Evolutionary conservation across 1,284 basidiomycete species (phyloP).

Genomic region (Anthracocystis panici-leucophaei): DNA sequence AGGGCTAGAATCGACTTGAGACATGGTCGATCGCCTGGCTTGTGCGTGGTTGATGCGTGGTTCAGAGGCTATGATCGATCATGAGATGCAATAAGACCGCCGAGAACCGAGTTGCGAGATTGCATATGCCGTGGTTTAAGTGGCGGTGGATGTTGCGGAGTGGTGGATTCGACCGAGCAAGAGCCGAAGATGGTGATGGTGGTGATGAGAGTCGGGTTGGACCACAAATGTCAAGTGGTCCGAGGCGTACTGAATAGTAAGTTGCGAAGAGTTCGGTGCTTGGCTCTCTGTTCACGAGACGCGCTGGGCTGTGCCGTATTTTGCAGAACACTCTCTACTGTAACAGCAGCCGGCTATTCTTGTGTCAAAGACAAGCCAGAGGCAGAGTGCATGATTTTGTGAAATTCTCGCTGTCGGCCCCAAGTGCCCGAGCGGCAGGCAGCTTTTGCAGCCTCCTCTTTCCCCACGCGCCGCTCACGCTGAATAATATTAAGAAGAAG

Average conservation of each 20-base stretch:
- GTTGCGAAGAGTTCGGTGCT: neutral
- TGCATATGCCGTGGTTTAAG: neutral
- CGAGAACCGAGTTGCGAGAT: neutral
- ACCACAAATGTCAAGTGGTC: neutral
- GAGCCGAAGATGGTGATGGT: slow-evolving; percentile 1
- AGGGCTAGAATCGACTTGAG: slow-evolving; percentile 11
- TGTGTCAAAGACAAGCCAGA: neutral
- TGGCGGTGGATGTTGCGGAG: neutral
- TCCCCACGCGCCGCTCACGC: slow-evolving; percentile 5
- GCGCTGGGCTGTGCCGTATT: slow-evolving; percentile 5
- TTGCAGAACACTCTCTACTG: neutral
- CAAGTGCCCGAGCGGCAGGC: slow-evolving; percentile 1
- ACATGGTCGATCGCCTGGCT: slow-evolving; percentile 12
- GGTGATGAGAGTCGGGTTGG: neutral
- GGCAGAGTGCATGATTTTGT: slow-evolving; percentile 4
- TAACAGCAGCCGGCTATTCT: no score
- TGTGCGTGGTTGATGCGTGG: neutral
- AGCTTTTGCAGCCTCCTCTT: neutral
- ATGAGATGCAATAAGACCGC: neutral
- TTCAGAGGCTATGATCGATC: slow-evolving; percentile 8
- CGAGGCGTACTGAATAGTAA: neutral
- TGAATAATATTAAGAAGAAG: neutral
- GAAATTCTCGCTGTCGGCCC: slow-evolving; percentile 1
- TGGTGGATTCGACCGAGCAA: neutral
- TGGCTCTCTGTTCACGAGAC: neutral